phyloP scores from a whole-genome alignment of 352 stramenopile genomes.

The Peronospora destructor region DNA sequence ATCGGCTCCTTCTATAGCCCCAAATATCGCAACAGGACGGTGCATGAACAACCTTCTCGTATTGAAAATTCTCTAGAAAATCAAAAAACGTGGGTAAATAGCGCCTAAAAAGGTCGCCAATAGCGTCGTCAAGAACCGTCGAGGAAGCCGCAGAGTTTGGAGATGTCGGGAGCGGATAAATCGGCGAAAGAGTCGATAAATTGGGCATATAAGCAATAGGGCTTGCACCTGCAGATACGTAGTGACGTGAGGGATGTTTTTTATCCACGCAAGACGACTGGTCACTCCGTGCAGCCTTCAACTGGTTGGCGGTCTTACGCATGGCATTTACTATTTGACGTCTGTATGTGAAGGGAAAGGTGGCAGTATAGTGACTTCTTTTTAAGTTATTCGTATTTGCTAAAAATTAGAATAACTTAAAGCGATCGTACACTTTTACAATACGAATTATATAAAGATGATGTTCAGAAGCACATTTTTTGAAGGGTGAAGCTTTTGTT shows the following conservation, averaged over 20 bases:
- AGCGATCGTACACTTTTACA: too few relatives aligned
- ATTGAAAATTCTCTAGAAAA: slow-evolving; percentile 53
- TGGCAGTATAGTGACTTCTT: too few relatives aligned
- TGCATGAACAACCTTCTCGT: slow-evolving; percentile 41
- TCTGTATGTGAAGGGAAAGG: too few relatives aligned
- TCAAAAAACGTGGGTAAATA: slow-evolving; percentile 58
- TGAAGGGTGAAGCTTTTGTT: too few relatives aligned
- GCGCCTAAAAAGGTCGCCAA: slow-evolving; percentile 42
- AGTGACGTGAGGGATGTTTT: slow-evolving; percentile 19
- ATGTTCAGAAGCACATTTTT: too few relatives aligned
- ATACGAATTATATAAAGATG: too few relatives aligned
- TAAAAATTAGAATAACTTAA: too few relatives aligned
- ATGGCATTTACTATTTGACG: slow-evolving; percentile 1
- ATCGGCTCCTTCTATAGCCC: not conserved
- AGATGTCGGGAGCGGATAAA: slow-evolving; percentile 33
- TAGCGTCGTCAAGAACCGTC: slow-evolving; percentile 36
- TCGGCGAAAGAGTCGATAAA: slow-evolving; percentile 35
- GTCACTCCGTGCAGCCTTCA: slow-evolving; percentile 20
- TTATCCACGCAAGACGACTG: slow-evolving; percentile 14
- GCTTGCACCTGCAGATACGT: slow-evolving; percentile 36
- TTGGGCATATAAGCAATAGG: slow-evolving; percentile 40
- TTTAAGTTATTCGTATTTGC: too few relatives aligned
- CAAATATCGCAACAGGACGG: not conserved
- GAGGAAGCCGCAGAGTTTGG: slow-evolving; percentile 15
- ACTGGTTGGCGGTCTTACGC: not conserved